Evolutionary conservation across 192 early-diverging fungal genomes (phyloP).

Genomic region (Coemansia sp.): DNA sequence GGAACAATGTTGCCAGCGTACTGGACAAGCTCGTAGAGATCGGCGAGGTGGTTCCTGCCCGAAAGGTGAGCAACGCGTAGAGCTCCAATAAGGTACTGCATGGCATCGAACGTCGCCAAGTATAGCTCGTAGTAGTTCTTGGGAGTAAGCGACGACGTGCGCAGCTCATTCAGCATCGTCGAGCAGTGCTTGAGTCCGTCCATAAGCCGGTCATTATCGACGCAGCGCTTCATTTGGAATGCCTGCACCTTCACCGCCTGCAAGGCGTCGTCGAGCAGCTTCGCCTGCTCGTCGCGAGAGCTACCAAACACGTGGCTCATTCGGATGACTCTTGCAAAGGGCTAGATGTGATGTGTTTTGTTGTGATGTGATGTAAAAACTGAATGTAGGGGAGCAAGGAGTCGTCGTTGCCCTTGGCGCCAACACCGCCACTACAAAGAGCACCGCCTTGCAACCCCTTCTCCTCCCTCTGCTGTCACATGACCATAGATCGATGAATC

Average conservation of each 20-base stretch:
- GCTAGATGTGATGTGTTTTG: neutral
- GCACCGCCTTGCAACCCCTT: neutral
- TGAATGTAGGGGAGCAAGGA: too few relatives aligned
- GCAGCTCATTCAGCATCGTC: constrained; percentile 95
- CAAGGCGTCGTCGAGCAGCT: constrained; percentile 91
- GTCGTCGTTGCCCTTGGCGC: too few relatives aligned
- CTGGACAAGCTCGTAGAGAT: constrained; percentile 98
- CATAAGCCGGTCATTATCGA: constrained; percentile 90
- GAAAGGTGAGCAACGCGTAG: constrained; percentile 89
- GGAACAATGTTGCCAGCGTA: constrained; percentile 99
- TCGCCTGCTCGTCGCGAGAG: constrained; percentile 80
- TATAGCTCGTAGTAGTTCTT: constrained; percentile 99
- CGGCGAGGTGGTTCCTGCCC: constrained; percentile 81
- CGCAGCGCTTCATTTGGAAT: constrained; percentile 93
- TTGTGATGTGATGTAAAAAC: too few relatives aligned
- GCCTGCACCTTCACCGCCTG: constrained; percentile 93
- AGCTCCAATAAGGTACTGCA: constrained; percentile 90
- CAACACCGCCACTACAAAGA: too few relatives aligned
- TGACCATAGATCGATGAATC: neutral
- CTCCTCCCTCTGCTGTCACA: neutral
- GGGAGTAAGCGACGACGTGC: constrained; percentile 92
- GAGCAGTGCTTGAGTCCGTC: constrained; percentile 99
- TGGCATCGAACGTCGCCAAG: constrained; percentile 98
- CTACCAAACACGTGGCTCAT: constrained; percentile 49
- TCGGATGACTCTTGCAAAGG: neutral